Percentiles rank a stretch among this genome's conserved stretches.
These are phyloP conservation scores for Saccharomycopsis schoenii DNA, from an alignment of 805 yeast species.

Conservation along the genomic window DNA sequence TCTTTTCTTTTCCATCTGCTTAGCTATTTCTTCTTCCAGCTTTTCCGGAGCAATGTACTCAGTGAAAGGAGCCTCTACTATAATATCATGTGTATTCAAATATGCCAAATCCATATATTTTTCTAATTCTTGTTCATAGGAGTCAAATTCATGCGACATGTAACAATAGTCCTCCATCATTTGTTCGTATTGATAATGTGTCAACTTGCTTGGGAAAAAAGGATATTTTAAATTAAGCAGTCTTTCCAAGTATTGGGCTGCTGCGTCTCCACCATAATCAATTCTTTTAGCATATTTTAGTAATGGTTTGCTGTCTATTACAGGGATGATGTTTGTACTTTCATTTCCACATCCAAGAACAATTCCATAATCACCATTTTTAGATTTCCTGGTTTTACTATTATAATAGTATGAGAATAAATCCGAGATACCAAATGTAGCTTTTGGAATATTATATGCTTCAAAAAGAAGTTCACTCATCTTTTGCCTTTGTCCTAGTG, in stretches of 20 bases:
- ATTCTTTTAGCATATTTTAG: conserved; percentile 66
- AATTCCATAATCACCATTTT: conserved; percentile 41
- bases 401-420: conserved; percentile 70
- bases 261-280: conserved; percentile 84
- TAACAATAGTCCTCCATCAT: conserved; percentile 73
- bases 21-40: conserved; percentile 69
- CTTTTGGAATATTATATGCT: conserved; percentile 64
- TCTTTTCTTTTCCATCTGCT: conserved; percentile 67
- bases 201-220: conserved; percentile 70
- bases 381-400: conserved; percentile 24
- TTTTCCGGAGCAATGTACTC: conserved; percentile 61
- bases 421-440: conserved; percentile 74
- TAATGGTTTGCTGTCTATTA: conserved; percentile 57
- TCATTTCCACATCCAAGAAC: conserved; percentile 80
- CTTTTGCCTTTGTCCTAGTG: conserved; percentile 57
- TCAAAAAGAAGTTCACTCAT: conserved; percentile 83
- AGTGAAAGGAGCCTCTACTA: conserved; percentile 73
- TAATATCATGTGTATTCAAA: conserved; percentile 60
- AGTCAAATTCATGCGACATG: conserved; percentile 55
- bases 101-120: conserved; percentile 48
- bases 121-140: conserved; percentile 38
- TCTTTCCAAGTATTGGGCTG: conserved; percentile 51
- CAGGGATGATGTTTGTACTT: conserved; percentile 75
- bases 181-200: conserved; percentile 51
- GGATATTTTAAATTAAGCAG: conserved; percentile 79